Base-by-base conservation (phyloP, 352 stramenopile species). In the Hyaloperonospora brassicae region DNA sequence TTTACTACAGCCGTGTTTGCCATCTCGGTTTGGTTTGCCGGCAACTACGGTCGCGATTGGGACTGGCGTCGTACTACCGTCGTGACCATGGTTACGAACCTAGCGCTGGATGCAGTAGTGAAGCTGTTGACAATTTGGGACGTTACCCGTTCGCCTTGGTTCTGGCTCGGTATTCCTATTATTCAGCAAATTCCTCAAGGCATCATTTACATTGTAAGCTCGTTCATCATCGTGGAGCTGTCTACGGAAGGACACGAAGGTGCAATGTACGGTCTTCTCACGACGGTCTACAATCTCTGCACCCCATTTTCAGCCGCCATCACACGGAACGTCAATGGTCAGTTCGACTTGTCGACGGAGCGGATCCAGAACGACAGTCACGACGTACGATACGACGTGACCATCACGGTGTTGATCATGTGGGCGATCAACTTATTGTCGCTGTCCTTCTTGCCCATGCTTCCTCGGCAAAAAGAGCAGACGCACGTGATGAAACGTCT, bases 381-480 rank as follows among this genome's bases (percentile, higher is more conserved):
- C 45, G 57, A 27, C 5, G 62, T 84, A 47, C 62, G 78, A 17
- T n/a, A 56, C 24, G 73, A 88, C 34, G 55, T 88, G 9, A 84
- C 72, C 13, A 57, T 66, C 50, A 79, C 70, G 1, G 59, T 79
- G 2, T 1, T 81, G 23, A 70, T 88, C 57, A 78, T 79, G 66
- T 84, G 76, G 55, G 50, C 23, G 39, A 40, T 71, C 55, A 79
- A 82, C 36, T 49, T 88, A 23, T 58, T 77, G 31, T 81, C 73
- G 38, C 59, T 86, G 10, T 44, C 47, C 21, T 83, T 75, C 45
- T 57, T 88, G 34, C 24, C 72, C 3, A 65, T 84, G 52, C 68
- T 88, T 39, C 78, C 78, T 27, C 71, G 71, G 2, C 78, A 88
- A 60, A 88, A 88, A 58, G 64, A 74, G 46, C 61, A 85, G 55